Conservation (phyloP, 2,329 filamentous ascomycete genomes). For the Cladosporium sp. region DNA sequence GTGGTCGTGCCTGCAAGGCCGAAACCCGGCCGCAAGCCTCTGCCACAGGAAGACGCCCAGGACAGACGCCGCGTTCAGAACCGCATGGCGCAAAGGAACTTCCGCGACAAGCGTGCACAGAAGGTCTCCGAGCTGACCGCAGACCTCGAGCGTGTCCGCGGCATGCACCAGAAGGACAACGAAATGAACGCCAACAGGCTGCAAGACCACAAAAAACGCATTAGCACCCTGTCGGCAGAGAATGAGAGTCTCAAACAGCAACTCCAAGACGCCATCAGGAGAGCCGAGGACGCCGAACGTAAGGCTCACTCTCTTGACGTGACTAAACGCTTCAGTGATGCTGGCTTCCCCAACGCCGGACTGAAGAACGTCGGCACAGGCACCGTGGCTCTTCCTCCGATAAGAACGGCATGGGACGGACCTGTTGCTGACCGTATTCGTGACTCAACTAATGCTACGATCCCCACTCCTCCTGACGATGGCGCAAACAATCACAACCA, state of each 20-base stretch:
- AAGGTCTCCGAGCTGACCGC: constrained; percentile 66
- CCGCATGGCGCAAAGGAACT: constrained; percentile 82
- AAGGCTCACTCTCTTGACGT: neutral
- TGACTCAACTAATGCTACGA: neutral
- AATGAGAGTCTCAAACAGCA: neutral
- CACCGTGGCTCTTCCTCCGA: neutral
- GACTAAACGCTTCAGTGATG: neutral
- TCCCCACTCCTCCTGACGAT: neutral
- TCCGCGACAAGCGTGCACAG: constrained; percentile 80
- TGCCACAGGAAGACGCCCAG: constrained; percentile 73
- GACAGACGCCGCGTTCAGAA: constrained; percentile 96
- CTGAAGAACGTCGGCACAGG: neutral
- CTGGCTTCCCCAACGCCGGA: neutral
- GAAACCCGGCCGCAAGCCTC: constrained; percentile 79
- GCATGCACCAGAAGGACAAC: constrained; percentile 42
- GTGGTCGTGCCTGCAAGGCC: constrained; percentile 41
- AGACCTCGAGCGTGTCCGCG: constrained; percentile 8
- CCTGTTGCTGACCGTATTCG: constrained; percentile 11
- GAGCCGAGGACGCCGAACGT: constrained; percentile 10
- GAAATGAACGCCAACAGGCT: neutral
- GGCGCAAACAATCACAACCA: neutral
- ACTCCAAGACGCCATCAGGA: constrained; percentile 2
- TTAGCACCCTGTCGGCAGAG: neutral
- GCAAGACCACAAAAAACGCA: neutral
- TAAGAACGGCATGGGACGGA: constrained; percentile 14